Evolutionary conservation across 176 grass and related monocot species (phyloP), one percentile per base, ranked within the genome.

Genomic region (Stipa capillata): DNA sequence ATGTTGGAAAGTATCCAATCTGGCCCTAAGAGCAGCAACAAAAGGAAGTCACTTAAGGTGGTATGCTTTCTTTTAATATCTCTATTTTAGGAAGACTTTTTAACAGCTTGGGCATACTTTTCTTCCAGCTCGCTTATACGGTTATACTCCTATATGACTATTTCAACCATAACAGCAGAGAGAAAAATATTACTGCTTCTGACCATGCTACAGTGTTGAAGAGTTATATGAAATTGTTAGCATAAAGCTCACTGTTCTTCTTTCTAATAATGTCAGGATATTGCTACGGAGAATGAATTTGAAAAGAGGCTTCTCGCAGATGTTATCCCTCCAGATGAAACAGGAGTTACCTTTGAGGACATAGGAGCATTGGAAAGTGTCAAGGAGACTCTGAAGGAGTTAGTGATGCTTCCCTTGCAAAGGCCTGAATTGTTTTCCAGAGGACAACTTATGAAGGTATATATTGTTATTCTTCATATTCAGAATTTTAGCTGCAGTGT

Each of bases 321-420:
- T 83, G 96, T 99, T 55, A 99, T 99, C 21, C 96, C 96, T 74
- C 93, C 96, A 48, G 84, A 86, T 29, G 96, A 99, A 84, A 87
- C 95, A 69, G 96, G 92, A 41, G 92, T 99, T 58, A 91, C 85
- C 27, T 99, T 99, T 60, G 90, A 92, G 60, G 96, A 95, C 57
- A 99, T 99, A 0, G 96, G 96, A 65, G 96, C 96, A 83, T 80
- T 95, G 29, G 92, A 99, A 86, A 93, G 78, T 54, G 82, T 95
- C 36, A 99, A 99, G 82, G 96, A 95, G 84, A 99, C 86, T 64
- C 78, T 99, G 72, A 99, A 99, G 88, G 96, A 99, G 65, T 83
- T 99, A 79, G 96, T 99, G 77, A 99, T 95, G 96, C 90, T 99
- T 55, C 96, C 96, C 27, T 89, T 99, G 49, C 96, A 99, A 88